phyloP scores from a whole-genome alignment of 352 stramenopile genomes.

The Globisporangium cylindrosporum region DNA sequence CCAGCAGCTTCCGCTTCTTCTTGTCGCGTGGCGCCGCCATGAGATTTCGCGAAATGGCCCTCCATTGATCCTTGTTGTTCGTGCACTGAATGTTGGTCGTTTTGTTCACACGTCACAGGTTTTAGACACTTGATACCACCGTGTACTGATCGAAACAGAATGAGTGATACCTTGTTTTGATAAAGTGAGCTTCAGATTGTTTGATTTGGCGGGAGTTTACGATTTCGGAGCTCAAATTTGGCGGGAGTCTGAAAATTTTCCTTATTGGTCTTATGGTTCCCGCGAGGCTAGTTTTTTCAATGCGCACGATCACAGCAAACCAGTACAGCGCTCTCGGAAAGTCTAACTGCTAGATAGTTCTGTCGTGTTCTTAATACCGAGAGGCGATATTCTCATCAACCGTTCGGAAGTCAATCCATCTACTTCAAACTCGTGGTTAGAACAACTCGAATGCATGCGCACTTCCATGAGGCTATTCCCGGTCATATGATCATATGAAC shows the following conservation, averaged over 20 bases:
- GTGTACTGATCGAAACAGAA: too few species aligned
- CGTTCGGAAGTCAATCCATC: background rate
- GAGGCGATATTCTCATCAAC: background rate
- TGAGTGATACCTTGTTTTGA: too few species aligned
- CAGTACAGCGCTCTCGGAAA: too few species aligned
- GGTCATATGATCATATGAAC: too few species aligned
- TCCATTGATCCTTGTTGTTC: background rate
- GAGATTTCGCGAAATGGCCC: background rate
- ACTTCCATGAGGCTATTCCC: background rate
- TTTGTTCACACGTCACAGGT: background rate
- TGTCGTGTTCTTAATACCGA: too few species aligned
- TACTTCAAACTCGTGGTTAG: background rate
- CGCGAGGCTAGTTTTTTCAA: too few species aligned
- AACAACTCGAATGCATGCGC: background rate
- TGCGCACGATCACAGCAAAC: too few species aligned
- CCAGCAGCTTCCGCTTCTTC: background rate
- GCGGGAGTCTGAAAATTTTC: background rate
- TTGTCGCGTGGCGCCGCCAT: background rate
- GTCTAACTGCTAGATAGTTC: too few species aligned
- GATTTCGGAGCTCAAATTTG: background rate
- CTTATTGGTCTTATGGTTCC: too few species aligned
- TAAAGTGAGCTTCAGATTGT: too few species aligned
- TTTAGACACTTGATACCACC: background rate
- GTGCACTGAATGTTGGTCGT: background rate
- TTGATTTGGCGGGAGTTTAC: background rate